Evolutionary conservation across 208 protist species (phyloP), one percentile per base, ranked within the genome.

Genomic region (Herpetomonas samuelpessoai): DNA sequence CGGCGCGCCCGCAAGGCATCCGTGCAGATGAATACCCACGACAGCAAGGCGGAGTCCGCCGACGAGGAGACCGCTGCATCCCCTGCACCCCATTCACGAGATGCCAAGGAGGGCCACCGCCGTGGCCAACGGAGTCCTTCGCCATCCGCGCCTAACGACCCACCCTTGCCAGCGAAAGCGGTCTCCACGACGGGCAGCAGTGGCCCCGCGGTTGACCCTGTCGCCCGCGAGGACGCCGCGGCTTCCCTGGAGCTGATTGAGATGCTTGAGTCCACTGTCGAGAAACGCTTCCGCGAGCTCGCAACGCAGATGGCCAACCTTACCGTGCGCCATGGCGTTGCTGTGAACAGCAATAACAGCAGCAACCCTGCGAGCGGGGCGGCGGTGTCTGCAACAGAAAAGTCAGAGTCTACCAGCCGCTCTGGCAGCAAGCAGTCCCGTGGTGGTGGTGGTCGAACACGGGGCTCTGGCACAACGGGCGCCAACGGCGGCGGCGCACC

Each of bases 191-290:
- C 35, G 6, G 6, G 9, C 35, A 18, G 9, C 9, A 18, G 9
- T 6, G 49, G 44, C 3, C 54, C 7, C 21, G 41, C 75, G 2
- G 72, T 89, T n/a, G 88, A 95, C 55, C 41, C 72, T 3, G 66
- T 89, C 10, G 88, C 84, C 29, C 79, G 88, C 21, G 85, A 91
- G 46, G 88, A 95, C 38, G 88, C 85, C 24, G 66, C 74, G 12
- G 62, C 75, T 7, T 81, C 88, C 6, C 61, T 95, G 16, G 76
- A 88, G 47, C 56, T 85, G 30, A 68, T 95, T 9, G 76, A 86
- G 31, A 65, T 82, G 39, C 71, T 95, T 3, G 81, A 86, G 51
- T 55, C 58, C 4, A 63, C 69, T 57, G 71, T 95, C 48, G 76
- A 79, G 50, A 76, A 76, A 41, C 82, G 83, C 44, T 78, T 95